These are phyloP conservation scores for Bonnemaisonia californica DNA, from an alignment of 31 red algal species.

Conservation along the genomic window DNA sequence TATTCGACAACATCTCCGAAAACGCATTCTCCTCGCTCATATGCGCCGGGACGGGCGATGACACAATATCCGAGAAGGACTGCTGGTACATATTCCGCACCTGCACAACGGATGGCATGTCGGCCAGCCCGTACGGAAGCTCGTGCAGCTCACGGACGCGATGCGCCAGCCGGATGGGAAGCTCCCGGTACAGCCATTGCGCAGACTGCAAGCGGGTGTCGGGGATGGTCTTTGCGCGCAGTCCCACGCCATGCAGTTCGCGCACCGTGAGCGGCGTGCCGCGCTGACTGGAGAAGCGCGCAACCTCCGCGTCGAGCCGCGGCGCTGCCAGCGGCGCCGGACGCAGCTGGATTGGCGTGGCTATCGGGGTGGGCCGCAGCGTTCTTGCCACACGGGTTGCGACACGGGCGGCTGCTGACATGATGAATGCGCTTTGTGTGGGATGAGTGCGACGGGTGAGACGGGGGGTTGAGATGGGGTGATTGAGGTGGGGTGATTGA, in stretches of 20 bases:
- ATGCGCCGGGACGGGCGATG: constrained; percentile 24
- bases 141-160: constrained; percentile 77
- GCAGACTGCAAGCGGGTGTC: constrained; percentile 54
- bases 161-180: constrained; percentile 88
- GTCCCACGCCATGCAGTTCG: constrained; percentile 54
- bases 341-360: background rate
- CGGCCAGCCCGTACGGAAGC: constrained; percentile 85
- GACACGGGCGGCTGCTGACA: background rate
- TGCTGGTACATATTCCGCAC: constrained; percentile 87
- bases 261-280: constrained; percentile 60
- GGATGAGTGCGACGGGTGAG: background rate
- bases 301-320: constrained; percentile 20
- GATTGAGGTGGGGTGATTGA: background rate
- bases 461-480: background rate
- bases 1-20: constrained; percentile 68
- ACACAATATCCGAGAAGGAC: constrained; percentile 79
- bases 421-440: background rate
- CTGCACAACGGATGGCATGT: constrained; percentile 77
- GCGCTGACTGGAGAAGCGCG: constrained; percentile 22
- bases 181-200: constrained; percentile 81
- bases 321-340: constrained; percentile 10
- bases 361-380: background rate
- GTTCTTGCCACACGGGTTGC: background rate
- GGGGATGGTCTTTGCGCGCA: constrained; percentile 15
- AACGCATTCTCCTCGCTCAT: constrained; percentile 69